Conservation (phyloP, 2,329 filamentous ascomycete genomes). For the Capronia coronata region DNA sequence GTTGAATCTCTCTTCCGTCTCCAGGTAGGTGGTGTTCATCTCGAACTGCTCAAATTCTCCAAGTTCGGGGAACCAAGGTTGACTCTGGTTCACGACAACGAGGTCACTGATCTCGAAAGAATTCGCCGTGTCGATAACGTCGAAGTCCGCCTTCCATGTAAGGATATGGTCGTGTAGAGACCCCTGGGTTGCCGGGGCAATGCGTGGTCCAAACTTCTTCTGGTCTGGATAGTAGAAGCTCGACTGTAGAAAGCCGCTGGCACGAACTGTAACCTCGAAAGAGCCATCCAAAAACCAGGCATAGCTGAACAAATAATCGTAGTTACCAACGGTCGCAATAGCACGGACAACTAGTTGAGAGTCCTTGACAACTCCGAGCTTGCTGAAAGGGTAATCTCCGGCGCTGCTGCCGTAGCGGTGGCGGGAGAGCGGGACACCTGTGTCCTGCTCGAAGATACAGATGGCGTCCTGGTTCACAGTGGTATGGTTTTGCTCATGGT, state of each 20-base stretch:
- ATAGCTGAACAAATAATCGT: conserved; percentile 49
- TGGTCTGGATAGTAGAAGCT: conserved; percentile 28
- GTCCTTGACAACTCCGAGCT: conserved; percentile 16
- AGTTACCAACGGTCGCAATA: conserved; percentile 50
- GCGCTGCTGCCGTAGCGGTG: conserved; percentile 26
- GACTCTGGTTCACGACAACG: conserved; percentile 29
- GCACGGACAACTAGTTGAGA: conserved; percentile 40
- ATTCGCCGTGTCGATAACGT: conserved; percentile 33
- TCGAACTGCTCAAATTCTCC: conserved; percentile 37
- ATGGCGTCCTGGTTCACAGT: conserved; percentile 32
- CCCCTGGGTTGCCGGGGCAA: conserved; percentile 32
- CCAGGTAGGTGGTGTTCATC: conserved; percentile 38
- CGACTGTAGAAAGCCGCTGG: conserved; percentile 32
- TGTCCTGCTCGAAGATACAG: conserved; percentile 25
- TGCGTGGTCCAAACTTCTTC: conserved; percentile 34
- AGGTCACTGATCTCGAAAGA: conserved; percentile 39
- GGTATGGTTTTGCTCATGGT: conserved; percentile 4
- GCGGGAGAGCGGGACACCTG: conserved; percentile 31
- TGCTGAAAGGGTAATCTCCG: conserved; percentile 7
- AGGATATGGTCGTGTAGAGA: conserved; percentile 37
- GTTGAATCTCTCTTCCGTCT: conserved; percentile 34
- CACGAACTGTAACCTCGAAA: conserved; percentile 47
- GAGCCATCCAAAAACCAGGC: conserved; percentile 47
- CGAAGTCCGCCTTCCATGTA: conserved; percentile 36
- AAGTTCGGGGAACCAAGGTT: conserved; percentile 27